Evolutionary conservation across 2,329 filamentous ascomycete species (phyloP), one percentile per base, ranked within the genome.

Genomic region (Apiospora phragmitis): DNA sequence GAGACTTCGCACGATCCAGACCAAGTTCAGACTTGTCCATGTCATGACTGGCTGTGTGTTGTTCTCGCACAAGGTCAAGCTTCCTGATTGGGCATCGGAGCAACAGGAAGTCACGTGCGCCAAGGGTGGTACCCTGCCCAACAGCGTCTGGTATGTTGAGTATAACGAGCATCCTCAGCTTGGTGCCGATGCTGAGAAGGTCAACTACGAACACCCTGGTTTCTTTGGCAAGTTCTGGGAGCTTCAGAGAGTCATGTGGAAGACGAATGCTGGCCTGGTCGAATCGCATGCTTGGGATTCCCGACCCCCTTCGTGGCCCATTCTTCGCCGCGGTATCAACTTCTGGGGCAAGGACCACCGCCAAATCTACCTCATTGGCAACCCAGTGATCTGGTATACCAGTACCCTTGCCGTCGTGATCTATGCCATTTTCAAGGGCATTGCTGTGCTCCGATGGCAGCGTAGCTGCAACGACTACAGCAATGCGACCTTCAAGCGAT

Each of bases 31-130:
- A 79, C 92, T 99, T 62, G 89, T 98, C 43, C 96, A 99, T 79
- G 84, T 97, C 80, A 98, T 99, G 96, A 97, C 94, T 73, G 95
- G 95, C 65, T 99, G 96, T 79, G 93, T 92, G 16, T 87, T 99
- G 32, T 99, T 99, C 86, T 98, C 95, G 0, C 96, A 99, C 88
- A 98, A 98, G 85, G 95, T 98, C 80, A 99, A 99, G 86, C 91
- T 99, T 71, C 96, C 96, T 3, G 94, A 97, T 3, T 99, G 96
- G 96, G 96, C 93, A 65, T 99, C 92, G 68, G 96, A 98, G 81
- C 96, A 99, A 82, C 96, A 99, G 81, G 96, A 99, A 83, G 96
- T 99, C n/a, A 98, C 95, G 26, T 99, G 96, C 79, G 96, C 96
- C 9, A 92, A 91, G 76, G 92, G 93, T 66, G 96, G 94, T 76